Evolutionary conservation across 164 flowering plant genomes (phyloP).

Genomic region (Cinnamomum chago): DNA sequence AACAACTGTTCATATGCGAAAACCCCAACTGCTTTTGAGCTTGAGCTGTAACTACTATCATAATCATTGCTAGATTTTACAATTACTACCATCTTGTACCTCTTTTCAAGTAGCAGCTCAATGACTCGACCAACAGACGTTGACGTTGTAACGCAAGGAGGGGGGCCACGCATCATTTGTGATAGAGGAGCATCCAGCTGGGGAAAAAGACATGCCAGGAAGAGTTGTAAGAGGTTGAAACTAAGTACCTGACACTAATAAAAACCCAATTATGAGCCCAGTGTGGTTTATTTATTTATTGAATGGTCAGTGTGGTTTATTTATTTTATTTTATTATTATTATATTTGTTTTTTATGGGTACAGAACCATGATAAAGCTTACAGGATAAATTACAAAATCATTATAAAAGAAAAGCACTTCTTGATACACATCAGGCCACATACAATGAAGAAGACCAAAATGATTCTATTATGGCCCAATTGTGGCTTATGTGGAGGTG

Average conservation of each 20-base stretch:
- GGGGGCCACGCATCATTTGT: slow-evolving; percentile 58
- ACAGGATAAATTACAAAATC: too few species aligned
- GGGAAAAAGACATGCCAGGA: not conserved
- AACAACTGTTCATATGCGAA: slow-evolving; percentile 42
- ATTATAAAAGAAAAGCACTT: too few species aligned
- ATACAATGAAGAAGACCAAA: too few species aligned
- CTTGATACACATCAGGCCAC: too few species aligned
- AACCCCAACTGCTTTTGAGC: slow-evolving; percentile 53
- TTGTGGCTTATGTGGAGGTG: too few species aligned
- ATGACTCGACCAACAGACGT: slow-evolving; percentile 55
- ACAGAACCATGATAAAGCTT: too few species aligned
- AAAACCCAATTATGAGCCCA: too few species aligned
- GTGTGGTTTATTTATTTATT: too few species aligned
- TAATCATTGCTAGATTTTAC: slow-evolving; percentile 32
- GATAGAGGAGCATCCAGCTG: slow-evolving; percentile 61
- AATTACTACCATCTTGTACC: slow-evolving; percentile 56
- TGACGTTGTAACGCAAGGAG: slow-evolving; percentile 53
- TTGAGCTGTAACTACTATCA: slow-evolving; percentile 30
- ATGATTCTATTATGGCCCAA: too few species aligned
- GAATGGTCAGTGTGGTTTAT: too few species aligned
- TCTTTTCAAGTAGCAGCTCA: slow-evolving; percentile 57
- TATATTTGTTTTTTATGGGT: too few species aligned
- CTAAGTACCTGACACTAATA: not conserved
- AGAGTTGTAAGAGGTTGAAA: not conserved
- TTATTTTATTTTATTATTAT: too few species aligned